phyloP scores from a whole-genome alignment of 352 stramenopile genomes.

The Globisporangium cystogenes region DNA sequence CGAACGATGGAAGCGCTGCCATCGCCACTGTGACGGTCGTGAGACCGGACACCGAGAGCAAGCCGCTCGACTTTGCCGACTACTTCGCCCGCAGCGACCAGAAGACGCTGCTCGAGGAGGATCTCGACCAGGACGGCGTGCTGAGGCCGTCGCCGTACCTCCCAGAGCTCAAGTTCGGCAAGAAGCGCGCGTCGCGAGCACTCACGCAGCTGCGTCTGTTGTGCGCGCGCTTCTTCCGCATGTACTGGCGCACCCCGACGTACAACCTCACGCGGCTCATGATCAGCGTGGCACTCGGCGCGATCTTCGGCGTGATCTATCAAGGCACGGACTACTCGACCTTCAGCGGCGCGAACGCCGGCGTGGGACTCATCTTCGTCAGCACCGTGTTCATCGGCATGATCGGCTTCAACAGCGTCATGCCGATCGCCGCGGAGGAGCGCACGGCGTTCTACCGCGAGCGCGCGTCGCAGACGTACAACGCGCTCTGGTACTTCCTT shows the following conservation, averaged over 20 bases:
- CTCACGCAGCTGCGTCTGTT: conserved; percentile 35
- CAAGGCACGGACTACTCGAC: conserved; percentile 43
- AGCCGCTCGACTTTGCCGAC: conserved; percentile 30
- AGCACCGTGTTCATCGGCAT: conserved; percentile 79
- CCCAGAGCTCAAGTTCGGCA: conserved; percentile 32
- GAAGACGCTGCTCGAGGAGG: conserved; percentile 27
- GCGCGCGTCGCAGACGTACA: conserved; percentile 88
- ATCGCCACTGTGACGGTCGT: background rate
- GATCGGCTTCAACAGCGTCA: conserved; percentile 72
- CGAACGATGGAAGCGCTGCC: background rate
- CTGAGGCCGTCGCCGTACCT: conserved; percentile 22
- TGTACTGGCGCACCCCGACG: conserved; percentile 82
- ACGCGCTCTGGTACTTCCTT: conserved; percentile 74
- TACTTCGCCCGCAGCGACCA: conserved; percentile 31
- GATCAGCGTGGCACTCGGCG: conserved; percentile 58
- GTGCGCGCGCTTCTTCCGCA: conserved; percentile 50
- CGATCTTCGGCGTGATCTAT: conserved; percentile 77
- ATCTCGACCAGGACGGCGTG: conserved; percentile 38
- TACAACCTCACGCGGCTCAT: conserved; percentile 84
- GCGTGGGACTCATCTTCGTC: conserved; percentile 78
- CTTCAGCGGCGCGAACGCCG: conserved; percentile 32
- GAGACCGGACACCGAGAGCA: background rate
- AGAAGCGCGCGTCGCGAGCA: conserved; percentile 24
- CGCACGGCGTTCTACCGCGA: conserved; percentile 92
- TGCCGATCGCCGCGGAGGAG: conserved; percentile 77